phyloP scores from a whole-genome alignment of 2,329 filamentous ascomycete genomes.

The Fonsecaea pedrosoi region DNA sequence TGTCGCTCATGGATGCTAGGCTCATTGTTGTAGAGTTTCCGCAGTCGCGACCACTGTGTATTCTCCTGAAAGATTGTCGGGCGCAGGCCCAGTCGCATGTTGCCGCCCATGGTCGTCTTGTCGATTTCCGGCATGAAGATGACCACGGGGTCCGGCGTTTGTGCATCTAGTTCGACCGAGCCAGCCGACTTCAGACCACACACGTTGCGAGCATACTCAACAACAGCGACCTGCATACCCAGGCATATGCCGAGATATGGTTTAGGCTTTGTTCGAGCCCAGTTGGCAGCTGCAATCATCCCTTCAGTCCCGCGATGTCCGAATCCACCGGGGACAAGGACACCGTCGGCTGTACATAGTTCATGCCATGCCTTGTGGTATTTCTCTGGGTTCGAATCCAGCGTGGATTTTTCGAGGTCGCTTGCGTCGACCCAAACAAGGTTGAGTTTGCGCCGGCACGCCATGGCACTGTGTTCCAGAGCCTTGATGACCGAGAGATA shows the following conservation, averaged over 20 bases:
- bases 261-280: conserved; percentile 79
- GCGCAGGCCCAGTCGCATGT: conserved; percentile 82
- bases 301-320: conserved; percentile 82
- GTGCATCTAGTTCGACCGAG: conserved; percentile 62
- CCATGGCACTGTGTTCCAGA: conserved; percentile 90
- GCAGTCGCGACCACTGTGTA: conserved; percentile 79
- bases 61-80: conserved; percentile 76
- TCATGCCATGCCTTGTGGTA: conserved; percentile 88
- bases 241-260: conserved; percentile 91
- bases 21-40: conserved; percentile 68
- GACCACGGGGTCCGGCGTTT: conserved; percentile 72
- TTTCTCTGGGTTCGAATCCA: conserved; percentile 68
- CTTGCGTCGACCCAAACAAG: conserved; percentile 85
- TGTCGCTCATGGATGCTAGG: conserved; percentile 73
- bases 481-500: conserved; percentile 86
- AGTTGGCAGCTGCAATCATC: conserved; percentile 87
- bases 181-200: conserved; percentile 67
- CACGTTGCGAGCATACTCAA: conserved; percentile 82
- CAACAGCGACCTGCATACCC: conserved; percentile 90
- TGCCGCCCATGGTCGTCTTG: conserved; percentile 78
- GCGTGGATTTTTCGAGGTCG: conserved; percentile 74
- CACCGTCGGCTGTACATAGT: conserved; percentile 70
- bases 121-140: conserved; percentile 93
- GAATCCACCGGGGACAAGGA: conserved; percentile 70
- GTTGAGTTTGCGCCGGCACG: conserved; percentile 77